Percentiles rank a stretch among this genome's conserved stretches.
phyloP scores from a whole-genome alignment of 2,329 filamentous ascomycete genomes.

The Chalaropsis ovoidea region DNA sequence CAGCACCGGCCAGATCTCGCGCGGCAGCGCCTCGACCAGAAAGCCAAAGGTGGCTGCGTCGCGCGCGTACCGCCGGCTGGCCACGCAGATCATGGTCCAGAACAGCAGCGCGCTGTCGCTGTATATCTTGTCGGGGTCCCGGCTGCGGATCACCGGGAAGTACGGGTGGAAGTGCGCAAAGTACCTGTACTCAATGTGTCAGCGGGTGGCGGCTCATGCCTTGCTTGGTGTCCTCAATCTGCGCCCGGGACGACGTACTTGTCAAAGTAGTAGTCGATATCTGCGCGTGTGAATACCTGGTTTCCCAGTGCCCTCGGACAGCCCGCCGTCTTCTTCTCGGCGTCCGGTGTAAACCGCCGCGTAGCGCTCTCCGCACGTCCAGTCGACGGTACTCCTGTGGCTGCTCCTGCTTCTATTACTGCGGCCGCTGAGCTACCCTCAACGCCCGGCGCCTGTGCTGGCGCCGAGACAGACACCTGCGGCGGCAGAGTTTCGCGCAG shows the following conservation, averaged over 20 bases:
- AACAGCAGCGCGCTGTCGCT: constrained; percentile 42
- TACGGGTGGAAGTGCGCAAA: constrained; percentile 45
- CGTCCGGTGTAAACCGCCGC: not conserved
- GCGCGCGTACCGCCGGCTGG: constrained; percentile 41
- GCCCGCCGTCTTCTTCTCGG: constrained; percentile 7
- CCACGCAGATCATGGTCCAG: constrained; percentile 45
- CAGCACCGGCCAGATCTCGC: constrained; percentile 39
- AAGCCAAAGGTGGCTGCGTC: constrained; percentile 37
- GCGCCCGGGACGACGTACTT: constrained; percentile 32
- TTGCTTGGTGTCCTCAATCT: not conserved
- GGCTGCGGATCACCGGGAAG: constrained; percentile 42
- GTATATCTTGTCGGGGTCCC: constrained; percentile 44
- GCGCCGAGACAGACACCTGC: not conserved
- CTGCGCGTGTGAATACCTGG: constrained; percentile 41
- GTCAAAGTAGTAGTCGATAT: constrained; percentile 48
- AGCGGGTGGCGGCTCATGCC: not conserved
- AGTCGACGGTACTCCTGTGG: not conserved
- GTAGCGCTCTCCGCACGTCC: constrained; percentile 2
- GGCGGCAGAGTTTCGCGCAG: constrained; percentile 5
- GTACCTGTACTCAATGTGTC: constrained; percentile 33
- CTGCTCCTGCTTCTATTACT: not conserved
- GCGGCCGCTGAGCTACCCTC: not conserved
- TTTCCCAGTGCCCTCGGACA: constrained; percentile 33
- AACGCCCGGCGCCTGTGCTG: not conserved
- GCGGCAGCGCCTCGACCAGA: constrained; percentile 39